A percentile compares a stretch with the other conserved stretches of the same genome.
Evolutionary conservation across 1,284 basidiomycete genomes (phyloP).

Genomic region (Tranzscheliella williamsii): DNA sequence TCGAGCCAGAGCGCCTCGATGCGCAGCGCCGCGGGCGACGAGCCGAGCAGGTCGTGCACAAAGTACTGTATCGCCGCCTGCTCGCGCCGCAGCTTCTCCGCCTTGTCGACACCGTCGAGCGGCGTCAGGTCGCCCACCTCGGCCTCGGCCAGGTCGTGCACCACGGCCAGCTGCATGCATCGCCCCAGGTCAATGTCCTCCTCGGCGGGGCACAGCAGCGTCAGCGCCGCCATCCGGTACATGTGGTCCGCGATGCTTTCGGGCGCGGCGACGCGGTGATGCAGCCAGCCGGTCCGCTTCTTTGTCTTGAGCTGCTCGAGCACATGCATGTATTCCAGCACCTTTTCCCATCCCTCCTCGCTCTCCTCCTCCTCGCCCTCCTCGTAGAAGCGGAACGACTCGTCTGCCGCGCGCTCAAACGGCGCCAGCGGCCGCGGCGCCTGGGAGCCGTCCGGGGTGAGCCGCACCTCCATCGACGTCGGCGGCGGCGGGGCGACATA

Average conservation of each 20-base stretch:
- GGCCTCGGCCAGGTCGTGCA: conserved; percentile 95
- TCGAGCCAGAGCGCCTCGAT: conserved; percentile 87
- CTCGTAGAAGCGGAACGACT: conserved; percentile 24
- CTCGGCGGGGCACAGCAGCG: conserved; percentile 72
- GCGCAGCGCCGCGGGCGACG: conserved; percentile 74
- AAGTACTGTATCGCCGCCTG: conserved; percentile 91
- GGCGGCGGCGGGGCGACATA: conserved; percentile 54
- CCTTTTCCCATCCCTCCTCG: conserved; percentile 35
- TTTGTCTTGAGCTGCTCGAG: conserved; percentile 56
- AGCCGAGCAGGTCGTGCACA: conserved; percentile 83
- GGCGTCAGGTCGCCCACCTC: conserved; percentile 95
- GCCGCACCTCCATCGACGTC: conserved; percentile 25
- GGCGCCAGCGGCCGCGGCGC: conserved; percentile 33
- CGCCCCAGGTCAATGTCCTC: conserved; percentile 68
- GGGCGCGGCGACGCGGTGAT: conserved; percentile 50
- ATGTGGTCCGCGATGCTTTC: conserved; percentile 88
- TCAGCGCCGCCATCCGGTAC: conserved; percentile 93
- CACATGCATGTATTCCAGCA: conserved; percentile 55
- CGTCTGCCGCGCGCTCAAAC: conserved; percentile 30
- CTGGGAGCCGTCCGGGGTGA: conserved; percentile 34
- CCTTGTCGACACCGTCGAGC: conserved; percentile 78
- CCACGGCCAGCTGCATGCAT: conserved; percentile 84
- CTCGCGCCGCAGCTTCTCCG: conserved; percentile 78
- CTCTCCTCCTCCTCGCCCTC: conserved; percentile 36
- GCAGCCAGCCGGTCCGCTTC: conserved; percentile 58